Base-by-base conservation (phyloP, 805 yeast species). In the Candida nanaspora region DNA sequence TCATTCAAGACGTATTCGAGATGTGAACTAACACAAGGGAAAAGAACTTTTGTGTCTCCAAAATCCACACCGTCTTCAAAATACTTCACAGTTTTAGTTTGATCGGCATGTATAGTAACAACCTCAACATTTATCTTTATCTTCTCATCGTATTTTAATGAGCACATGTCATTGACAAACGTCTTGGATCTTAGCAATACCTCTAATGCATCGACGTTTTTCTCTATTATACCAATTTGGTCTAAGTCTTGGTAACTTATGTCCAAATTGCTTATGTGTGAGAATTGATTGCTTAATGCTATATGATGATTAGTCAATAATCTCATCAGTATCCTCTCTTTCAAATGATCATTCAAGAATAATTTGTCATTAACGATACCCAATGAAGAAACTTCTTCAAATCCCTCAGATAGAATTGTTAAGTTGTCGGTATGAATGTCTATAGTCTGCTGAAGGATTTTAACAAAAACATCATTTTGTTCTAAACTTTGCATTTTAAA, bases 1-100 rank as follows among this genome's bases (percentile, higher is more conserved):
- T 91, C 98, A 19, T 86, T 86, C 42, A 88, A 68, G 37, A 91
- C 78, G 55, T 93, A 91, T 56, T 91, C 96, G 39, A 93, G 61
- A 56, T 89, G 96, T 35, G 82, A 80, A 18, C 93, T 86, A 34
- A 91, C 82, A 58, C 87, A 91, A 0, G 96, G 91, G 56, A 89
- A 78, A 20, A 65, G 62, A 14, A 85, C 66, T 14, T 18, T 35
- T 4, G 51, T 42, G 21, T 43, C 29, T 29, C 37, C 21, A 18
- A 31, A 31, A 19, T 13, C n/a, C 38, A 47, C 38, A 7, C 44
- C 41, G 39, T 52, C 22, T 52, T 56, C 39, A 51, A 63, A 52
- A 42, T 56, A 52, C 47, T 57, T 66, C 60, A 64, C 47, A 49
- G 61, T 41, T 40, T 61, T 31, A 50, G 62, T 47, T 50, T 65